Percentiles rank a stretch among this genome's conserved stretches.
These are phyloP conservation scores for Inosperma sp. DNA, from an alignment of 768 basidiomycete species.

Conservation along the genomic window DNA sequence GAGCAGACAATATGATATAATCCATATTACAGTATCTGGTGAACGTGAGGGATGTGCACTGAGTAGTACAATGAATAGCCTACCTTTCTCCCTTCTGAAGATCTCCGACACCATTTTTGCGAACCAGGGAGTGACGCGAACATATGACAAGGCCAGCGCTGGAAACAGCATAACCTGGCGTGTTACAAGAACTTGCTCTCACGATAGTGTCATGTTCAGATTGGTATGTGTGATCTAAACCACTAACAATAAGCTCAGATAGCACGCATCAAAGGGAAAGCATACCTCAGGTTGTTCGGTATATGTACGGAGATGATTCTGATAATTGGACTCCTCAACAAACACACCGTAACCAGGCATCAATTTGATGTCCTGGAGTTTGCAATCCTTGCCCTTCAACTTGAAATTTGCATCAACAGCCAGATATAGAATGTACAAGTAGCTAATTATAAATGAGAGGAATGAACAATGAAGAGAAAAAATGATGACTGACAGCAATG, in stretches of 20 bases:
- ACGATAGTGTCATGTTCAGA: constrained; percentile 15
- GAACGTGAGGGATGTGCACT: background rate
- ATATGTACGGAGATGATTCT: constrained; percentile 10
- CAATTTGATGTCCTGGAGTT: constrained; percentile 14
- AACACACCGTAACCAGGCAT: constrained; percentile 13
- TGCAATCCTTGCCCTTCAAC: constrained; percentile 16
- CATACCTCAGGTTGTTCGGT: constrained; percentile 13
- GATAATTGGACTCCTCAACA: constrained; percentile 1
- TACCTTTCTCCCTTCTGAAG: constrained; percentile 1
- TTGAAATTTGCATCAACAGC: too few relatives aligned
- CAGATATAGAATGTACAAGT: too few relatives aligned
- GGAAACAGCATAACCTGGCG: constrained; percentile 11
- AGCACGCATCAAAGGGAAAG: background rate
- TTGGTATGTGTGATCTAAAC: constrained; percentile 17
- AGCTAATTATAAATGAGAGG: too few relatives aligned
- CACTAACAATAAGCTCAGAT: background rate
- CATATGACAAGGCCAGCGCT: constrained; percentile 9
- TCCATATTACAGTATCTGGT: constrained; percentile 16
- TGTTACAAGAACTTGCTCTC: constrained; percentile 3
- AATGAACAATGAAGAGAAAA: too few relatives aligned
- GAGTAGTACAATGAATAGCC: background rate
- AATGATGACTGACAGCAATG: too few relatives aligned
- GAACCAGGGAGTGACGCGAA: background rate
- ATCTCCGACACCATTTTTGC: constrained; percentile 1
- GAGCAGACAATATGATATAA: too few relatives aligned